Evolutionary conservation across 139 green algal species (phyloP), one percentile per base, ranked within the genome.

Genomic region (Coccomyxa sp.): DNA sequence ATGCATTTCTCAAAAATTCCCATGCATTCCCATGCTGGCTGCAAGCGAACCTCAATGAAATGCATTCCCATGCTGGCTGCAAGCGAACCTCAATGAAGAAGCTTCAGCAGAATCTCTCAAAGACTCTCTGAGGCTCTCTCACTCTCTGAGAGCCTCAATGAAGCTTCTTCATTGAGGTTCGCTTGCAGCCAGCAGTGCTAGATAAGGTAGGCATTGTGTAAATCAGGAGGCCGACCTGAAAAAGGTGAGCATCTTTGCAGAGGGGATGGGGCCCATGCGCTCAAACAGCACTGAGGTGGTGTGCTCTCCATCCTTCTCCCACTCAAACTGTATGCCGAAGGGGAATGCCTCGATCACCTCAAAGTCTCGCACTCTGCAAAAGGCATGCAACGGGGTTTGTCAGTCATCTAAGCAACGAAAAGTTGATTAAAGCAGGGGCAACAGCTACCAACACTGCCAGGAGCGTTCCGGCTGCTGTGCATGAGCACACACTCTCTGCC

Each of bases 231-330:
- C 91, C 30, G 78, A 88, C 81, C 95, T 92, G 83, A 94, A 90
- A 84, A 99, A 97, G 17, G 94, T 98, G 30, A 99, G 90, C 86
- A 95, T 92, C 89, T 99, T 99, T 81, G 90, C 91, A 82, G 79
- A 90, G 18, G 97, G 97, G 76, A 98, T 89, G 79, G 88, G 77
- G 84, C 89, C 91, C 83, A 90, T 88, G 58, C 86, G 83, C 82
- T 96, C 91, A 83, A 98, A 98, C 16, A 98, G 71, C 0, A 83
- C 67, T 58, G 88, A 86, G 9, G 87, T 89, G 67, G 87, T 87
- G 15, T 79, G 79, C 82, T 90, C 78, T 31, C 93, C 93, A 25
- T 96, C 92, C 83, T 97, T 96, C 71, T 96, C 91, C 92, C 95
- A 99, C 21, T 85, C 87, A 77, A 99, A 92, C 38, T 90, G 85